Evolutionary conservation across 2,329 filamentous ascomycete genomes (phyloP).

Genomic region (Graphiopsis chlorocephala): DNA sequence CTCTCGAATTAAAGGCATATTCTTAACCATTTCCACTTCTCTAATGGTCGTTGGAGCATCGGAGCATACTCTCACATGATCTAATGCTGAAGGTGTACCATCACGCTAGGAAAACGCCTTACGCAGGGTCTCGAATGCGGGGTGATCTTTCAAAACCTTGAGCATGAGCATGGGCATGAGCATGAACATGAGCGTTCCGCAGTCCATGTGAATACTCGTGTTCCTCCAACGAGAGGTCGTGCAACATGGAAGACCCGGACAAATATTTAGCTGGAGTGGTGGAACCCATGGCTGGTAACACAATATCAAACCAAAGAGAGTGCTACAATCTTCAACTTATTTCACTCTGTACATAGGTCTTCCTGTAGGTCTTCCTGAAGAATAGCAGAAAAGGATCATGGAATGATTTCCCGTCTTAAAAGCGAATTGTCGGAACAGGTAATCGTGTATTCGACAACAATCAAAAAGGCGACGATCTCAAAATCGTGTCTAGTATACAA

Average conservation of each 20-base stretch:
- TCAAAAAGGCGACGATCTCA: not conserved
- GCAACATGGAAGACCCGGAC: too few species aligned
- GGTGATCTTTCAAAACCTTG: not conserved
- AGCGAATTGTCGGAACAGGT: not conserved
- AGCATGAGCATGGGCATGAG: not conserved
- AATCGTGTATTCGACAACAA: not conserved
- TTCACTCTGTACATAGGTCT: too few species aligned
- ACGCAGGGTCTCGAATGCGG: not conserved
- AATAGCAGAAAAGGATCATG: not conserved
- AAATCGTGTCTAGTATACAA: not conserved
- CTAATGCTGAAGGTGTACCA: not conserved
- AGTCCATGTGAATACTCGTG: not conserved
- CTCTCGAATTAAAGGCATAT: not conserved
- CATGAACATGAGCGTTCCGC: not conserved
- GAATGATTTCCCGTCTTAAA: not conserved
- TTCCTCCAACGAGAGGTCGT: too few species aligned
- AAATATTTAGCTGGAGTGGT: too few species aligned
- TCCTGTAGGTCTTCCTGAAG: too few species aligned
- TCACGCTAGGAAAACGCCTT: not conserved
- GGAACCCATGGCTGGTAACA: too few species aligned
- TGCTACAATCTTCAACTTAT: too few species aligned
- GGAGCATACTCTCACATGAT: not conserved
- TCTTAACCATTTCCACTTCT: not conserved
- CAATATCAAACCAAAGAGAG: too few species aligned
- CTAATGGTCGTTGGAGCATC: too few species aligned